phyloP scores from a whole-genome alignment of 805 yeast genomes.

The Saturnispora saitoi region DNA sequence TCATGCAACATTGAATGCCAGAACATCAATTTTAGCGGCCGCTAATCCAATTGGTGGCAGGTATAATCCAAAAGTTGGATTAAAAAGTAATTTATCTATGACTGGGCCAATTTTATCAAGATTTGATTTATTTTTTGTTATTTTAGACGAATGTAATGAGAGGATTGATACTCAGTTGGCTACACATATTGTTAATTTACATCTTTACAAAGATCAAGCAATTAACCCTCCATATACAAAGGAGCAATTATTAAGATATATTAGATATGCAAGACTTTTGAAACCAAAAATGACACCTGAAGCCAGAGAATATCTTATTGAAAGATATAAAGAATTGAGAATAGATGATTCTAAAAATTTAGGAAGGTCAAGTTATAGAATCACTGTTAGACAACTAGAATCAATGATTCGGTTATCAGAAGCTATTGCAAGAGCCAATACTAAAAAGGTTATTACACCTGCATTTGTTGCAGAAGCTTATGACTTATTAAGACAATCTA shows the following conservation, averaged over 20 bases:
- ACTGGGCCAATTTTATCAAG: slow-evolving; percentile 98
- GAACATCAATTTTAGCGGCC: slow-evolving; percentile 96
- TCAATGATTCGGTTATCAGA: slow-evolving; percentile 88
- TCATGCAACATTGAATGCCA: slow-evolving; percentile 93
- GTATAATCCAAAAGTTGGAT: slow-evolving; percentile 77
- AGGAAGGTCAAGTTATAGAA: slow-evolving; percentile 79
- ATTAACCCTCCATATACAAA: slow-evolving; percentile 83
- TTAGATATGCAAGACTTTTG: slow-evolving; percentile 86
- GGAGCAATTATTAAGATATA: slow-evolving; percentile 80
- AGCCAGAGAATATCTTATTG: slow-evolving; percentile 69
- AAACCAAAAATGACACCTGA: slow-evolving; percentile 79
- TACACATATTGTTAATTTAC: slow-evolving; percentile 84
- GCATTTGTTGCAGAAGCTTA: slow-evolving; percentile 89
- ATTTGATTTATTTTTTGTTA: slow-evolving; percentile 90
- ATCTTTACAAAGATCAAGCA: slow-evolving; percentile 84
- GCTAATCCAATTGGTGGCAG: slow-evolving; percentile 98
- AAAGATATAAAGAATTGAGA: slow-evolving; percentile 76
- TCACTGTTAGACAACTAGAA: slow-evolving; percentile 95
- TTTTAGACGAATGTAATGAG: slow-evolving; percentile 91
- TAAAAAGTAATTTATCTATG: slow-evolving; percentile 84
- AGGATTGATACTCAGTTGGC: slow-evolving; percentile 85
- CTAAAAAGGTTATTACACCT: slow-evolving; percentile 80
- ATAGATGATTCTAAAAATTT: slow-evolving; percentile 86
- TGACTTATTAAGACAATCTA: slow-evolving; percentile 79
- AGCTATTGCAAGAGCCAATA: slow-evolving; percentile 95